Base-by-base conservation (phyloP, 306 rosid genomes). In the Pyrus pyrifolia region DNA sequence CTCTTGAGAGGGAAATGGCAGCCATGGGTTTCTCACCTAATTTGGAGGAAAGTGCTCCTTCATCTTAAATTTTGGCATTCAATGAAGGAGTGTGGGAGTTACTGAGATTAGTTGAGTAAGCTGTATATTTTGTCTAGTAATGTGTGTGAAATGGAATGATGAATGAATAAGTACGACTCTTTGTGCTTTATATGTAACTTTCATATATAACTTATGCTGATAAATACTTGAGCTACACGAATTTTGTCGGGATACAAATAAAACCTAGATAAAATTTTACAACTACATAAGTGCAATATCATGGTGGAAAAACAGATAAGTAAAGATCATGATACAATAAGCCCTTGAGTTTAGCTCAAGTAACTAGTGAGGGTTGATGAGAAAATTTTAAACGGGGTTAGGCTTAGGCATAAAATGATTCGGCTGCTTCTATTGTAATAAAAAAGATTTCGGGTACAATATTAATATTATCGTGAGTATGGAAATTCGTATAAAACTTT, bases 61-160 rank as follows among this genome's bases (percentile, higher is more conserved):
- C 38, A 42, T 65, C 76, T 62, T 81, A 61, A 73, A 76, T 72
- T 72, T 9, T 42, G 31, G 86, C 89, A 86, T 75, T 82, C 14
- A 88, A 73, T 77, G 72, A 51, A 74, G 68, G 29, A 52, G 71
- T 13, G 70, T 9, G 53, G 67, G 33, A 46, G n/a, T 45, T 40
- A 61, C n/a, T 55, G 73, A 63, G 27, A 81, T 83, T 81, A 42
- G 86, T 79, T 81, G 88, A 82, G 69, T 45, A 27, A 67, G 63
- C 38, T 35, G 15, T 4, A 4, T 62, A 8, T 45, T 45, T 17
- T 60, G 51, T 40, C 3, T 51, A 51, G 2, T 51, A 51, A 15
- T 51, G 55, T 49, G 55, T 49, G 14, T 12, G 33, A 23, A 18
- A 2, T 49, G 21, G 55, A 49, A 49, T 49, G 55, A 6, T 15